Evolutionary conservation across 2,329 filamentous ascomycete species (phyloP), one percentile per base, ranked within the genome.

Genomic region (Neonectria hederae): DNA sequence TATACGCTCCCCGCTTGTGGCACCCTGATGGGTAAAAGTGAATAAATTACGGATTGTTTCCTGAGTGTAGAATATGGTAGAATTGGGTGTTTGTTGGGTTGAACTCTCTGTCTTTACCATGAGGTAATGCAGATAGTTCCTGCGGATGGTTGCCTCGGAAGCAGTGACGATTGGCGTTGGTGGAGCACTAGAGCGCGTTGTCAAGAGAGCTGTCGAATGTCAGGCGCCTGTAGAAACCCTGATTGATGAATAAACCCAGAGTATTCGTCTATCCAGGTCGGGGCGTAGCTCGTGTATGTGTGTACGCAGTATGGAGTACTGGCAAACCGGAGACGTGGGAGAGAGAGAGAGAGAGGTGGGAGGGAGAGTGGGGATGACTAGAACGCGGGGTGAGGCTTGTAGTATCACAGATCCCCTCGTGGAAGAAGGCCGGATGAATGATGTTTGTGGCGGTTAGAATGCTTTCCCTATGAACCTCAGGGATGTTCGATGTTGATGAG

Each of bases 161-260:
- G 56, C 53, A 26, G 45, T 64, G 62, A 65, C 62, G 54, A 52
- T 57, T 63, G 55, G 46, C 49, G 3, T 52, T 14, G 42, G 53
- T 57, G 62, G 57, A 61, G 57, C 55, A 46, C 17, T 49, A 9
- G 42, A n/a, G 32, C 42, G 40, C 51, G 43, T 42, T 49, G 45
- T 30, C 6, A 24, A 32, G 40, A 14, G n/a, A 38, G 35, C 35
- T 46, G 19, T 56, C 30, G 40, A 38, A 38, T 17, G 35, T 17
- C 13, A 5, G 32, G 32, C 14, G 32, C 32, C 19, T 30, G 46
- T 53, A 43, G 32, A 40, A 59, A 32, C 49, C 51, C 60, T 45
- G 54, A 30, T 63, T 63, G 21, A 35, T 32, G 32, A 49, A 63
- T 63, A 54, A 54, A 55, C 61, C 61, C 61, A 43, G 51, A 59